phyloP scores from a whole-genome alignment of 2,329 filamentous ascomycete genomes.

The Claviceps africana region DNA sequence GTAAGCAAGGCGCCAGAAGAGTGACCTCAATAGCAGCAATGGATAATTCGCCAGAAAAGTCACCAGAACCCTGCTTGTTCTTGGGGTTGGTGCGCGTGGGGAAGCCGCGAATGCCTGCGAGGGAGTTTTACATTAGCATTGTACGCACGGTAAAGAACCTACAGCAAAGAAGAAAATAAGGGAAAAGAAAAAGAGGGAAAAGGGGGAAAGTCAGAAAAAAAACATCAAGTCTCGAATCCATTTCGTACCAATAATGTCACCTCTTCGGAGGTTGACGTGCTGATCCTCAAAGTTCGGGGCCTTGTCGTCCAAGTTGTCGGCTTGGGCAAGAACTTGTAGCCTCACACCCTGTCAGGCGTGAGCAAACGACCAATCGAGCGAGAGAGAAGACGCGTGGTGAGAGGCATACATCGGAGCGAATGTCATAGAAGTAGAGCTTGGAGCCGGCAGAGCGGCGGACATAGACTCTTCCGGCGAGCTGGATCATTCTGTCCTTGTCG shows the following conservation, averaged over 20 bases:
- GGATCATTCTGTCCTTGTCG: conserved; percentile 59
- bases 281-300: conserved; percentile 65
- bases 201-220: too few species aligned
- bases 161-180: background rate
- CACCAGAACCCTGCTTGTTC: conserved; percentile 67
- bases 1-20: conserved; percentile 80
- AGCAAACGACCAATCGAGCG: background rate
- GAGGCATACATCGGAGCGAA: conserved; percentile 21
- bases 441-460: conserved; percentile 68
- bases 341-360: conserved; percentile 34
- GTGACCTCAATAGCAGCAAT: conserved; percentile 81
- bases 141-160: background rate
- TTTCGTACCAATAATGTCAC: conserved; percentile 67
- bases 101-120: conserved; percentile 16
- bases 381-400: background rate
- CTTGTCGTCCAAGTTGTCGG: conserved; percentile 58
- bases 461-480: conserved; percentile 77
- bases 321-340: conserved; percentile 86
- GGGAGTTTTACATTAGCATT: background rate
- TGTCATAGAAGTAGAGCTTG: conserved; percentile 85
- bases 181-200: background rate
- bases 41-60: conserved; percentile 61
- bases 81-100: conserved; percentile 63
- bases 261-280: conserved; percentile 76
- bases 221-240: too few species aligned